Conservation (phyloP, 495 filamentous ascomycete genomes). For the Lentithecium fluviatile region DNA sequence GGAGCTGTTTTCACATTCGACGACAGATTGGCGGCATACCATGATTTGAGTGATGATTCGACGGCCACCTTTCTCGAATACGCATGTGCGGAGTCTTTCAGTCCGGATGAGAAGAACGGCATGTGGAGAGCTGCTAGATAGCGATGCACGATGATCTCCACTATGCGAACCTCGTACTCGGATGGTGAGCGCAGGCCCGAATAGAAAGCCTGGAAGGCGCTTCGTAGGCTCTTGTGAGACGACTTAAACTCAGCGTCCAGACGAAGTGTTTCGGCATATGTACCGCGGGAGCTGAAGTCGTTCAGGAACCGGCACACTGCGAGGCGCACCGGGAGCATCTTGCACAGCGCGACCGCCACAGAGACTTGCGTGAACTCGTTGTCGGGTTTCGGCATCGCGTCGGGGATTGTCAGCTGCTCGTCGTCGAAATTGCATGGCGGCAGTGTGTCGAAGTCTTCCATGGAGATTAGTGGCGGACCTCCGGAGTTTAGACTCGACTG, state of each 20-base stretch:
- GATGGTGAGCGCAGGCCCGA: slow-evolving; percentile 33
- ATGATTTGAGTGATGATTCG: slow-evolving; percentile 54
- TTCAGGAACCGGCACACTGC: slow-evolving; percentile 17
- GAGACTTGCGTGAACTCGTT: slow-evolving; percentile 16
- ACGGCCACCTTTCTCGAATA: slow-evolving; percentile 51
- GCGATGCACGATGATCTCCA: slow-evolving; percentile 50
- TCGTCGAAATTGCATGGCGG: slow-evolving; percentile 50
- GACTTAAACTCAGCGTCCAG: slow-evolving; percentile 43
- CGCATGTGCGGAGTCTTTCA: slow-evolving; percentile 48
- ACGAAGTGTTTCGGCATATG: slow-evolving; percentile 33
- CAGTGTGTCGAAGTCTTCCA: slow-evolving; percentile 44
- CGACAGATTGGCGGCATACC: slow-evolving; percentile 46
- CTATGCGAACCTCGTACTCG: slow-evolving; percentile 41
- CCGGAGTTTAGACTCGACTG: slow-evolving; percentile 61
- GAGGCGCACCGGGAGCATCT: slow-evolving; percentile 19
- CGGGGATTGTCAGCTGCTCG: slow-evolving; percentile 39
- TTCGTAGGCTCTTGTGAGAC: slow-evolving; percentile 41
- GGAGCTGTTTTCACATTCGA: slow-evolving; percentile 34
- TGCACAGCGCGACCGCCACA: slow-evolving; percentile 19
- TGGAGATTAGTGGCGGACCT: slow-evolving; percentile 55
- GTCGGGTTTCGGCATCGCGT: slow-evolving; percentile 41
- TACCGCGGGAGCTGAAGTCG: slow-evolving; percentile 8
- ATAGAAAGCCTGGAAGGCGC: slow-evolving; percentile 1
- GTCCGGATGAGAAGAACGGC: slow-evolving; percentile 46
- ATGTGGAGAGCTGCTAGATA: slow-evolving; percentile 52